Conservation (phyloP, 805 yeast genomes). For the Wickerhamiella slavikovae region DNA sequence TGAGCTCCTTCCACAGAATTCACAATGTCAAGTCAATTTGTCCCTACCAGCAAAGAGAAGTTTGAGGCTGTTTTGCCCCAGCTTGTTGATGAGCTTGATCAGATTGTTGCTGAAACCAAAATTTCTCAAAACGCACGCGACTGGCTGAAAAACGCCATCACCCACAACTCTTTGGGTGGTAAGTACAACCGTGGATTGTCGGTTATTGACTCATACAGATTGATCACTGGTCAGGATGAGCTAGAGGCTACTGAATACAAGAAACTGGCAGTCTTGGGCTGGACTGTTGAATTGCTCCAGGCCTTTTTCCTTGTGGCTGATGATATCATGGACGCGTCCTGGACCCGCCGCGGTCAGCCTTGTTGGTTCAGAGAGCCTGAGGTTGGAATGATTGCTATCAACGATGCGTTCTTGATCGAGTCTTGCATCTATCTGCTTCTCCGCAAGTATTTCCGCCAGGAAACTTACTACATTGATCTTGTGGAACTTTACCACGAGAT, state of each 20-base stretch:
- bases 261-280: constrained; percentile 75
- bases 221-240: constrained; percentile 48
- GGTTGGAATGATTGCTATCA: constrained; percentile 87
- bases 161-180: constrained; percentile 90
- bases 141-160: constrained; percentile 54
- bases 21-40: too few species aligned
- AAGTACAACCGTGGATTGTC: constrained; percentile 91
- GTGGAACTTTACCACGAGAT: constrained; percentile 92
- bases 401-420: constrained; percentile 92
- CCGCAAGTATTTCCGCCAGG: constrained; percentile 71
- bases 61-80: constrained; percentile 44
- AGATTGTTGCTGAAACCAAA: constrained; percentile 41
- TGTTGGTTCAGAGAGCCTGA: constrained; percentile 77
- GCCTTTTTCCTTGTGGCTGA: constrained; percentile 95
- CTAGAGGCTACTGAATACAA: constrained; percentile 51
- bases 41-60: constrained; percentile 6
- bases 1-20: too few species aligned
- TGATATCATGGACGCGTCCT: constrained; percentile 93
- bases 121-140: constrained; percentile 71
- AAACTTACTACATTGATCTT: constrained; percentile 69
- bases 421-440: constrained; percentile 77
- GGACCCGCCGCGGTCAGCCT: constrained; percentile 95
- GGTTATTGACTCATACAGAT: constrained; percentile 77
- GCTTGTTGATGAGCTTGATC: constrained; percentile 54
- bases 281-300: constrained; percentile 88